These are phyloP conservation scores for Colletotrichum somersetense DNA, from an alignment of 2,329 filamentous ascomycete species.

Conservation along the genomic window DNA sequence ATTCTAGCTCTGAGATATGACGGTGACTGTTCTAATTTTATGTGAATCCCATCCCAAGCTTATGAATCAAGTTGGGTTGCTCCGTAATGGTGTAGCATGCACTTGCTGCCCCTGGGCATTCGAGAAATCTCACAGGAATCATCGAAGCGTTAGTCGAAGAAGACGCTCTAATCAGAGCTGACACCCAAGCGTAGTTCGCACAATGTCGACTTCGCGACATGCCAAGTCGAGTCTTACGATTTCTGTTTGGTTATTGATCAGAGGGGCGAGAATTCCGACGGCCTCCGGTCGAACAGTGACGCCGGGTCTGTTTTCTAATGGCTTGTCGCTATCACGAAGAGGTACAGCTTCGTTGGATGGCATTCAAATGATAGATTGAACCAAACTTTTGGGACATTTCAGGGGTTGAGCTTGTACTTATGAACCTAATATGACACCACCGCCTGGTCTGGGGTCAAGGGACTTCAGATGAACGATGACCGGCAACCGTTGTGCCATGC, in stretches of 20 bases:
- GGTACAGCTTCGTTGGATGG: neutral
- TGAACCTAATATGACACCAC: neutral
- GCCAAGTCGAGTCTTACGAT: neutral
- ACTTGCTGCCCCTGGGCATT: neutral
- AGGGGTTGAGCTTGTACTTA: neutral
- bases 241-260: neutral
- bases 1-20: neutral
- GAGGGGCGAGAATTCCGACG: neutral
- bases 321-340: neutral
- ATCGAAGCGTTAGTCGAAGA: neutral
- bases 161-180: neutral
- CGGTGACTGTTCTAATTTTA: neutral
- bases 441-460: constrained; percentile 1
- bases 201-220: neutral
- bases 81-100: neutral
- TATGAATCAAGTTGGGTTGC: neutral
- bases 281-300: neutral
- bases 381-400: neutral
- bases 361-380: constrained; percentile 10
- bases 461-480: constrained; percentile 31
- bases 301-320: neutral
- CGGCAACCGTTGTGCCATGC: neutral
- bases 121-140: neutral
- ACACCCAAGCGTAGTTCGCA: neutral
- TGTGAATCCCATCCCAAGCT: neutral